Evolutionary conservation across 2,329 filamentous ascomycete genomes (phyloP).

Genomic region (Xylaria sp.): DNA sequence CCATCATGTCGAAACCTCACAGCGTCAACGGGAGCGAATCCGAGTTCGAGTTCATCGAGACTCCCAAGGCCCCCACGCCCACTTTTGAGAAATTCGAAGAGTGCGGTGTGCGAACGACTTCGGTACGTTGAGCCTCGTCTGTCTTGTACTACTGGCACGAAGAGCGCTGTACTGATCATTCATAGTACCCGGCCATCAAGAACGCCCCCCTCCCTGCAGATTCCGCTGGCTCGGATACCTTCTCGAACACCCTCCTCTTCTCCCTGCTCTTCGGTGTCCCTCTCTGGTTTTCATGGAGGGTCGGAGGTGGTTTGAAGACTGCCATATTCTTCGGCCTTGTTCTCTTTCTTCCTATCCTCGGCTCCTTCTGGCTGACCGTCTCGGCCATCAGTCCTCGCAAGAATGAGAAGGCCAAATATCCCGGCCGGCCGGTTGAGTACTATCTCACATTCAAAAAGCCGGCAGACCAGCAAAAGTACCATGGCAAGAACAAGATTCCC

Average conservation of each 20-base stretch:
- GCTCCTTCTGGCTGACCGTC: constrained; percentile 81
- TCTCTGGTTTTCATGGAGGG: constrained; percentile 81
- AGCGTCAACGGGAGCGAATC: constrained; percentile 61
- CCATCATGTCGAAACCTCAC: constrained; percentile 60
- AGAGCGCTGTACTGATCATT: constrained; percentile 24
- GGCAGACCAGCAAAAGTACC: constrained; percentile 72
- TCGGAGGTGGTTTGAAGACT: constrained; percentile 87
- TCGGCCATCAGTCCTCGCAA: constrained; percentile 86
- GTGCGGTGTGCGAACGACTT: constrained; percentile 66
- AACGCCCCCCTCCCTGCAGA: constrained; percentile 95
- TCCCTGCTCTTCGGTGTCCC: constrained; percentile 76
- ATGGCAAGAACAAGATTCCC: constrained; percentile 81
- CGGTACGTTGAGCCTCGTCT: constrained; percentile 53
- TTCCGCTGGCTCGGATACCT: constrained; percentile 81
- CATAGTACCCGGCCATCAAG: constrained; percentile 85
- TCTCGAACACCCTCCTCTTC: constrained; percentile 84
- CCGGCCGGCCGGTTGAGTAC: constrained; percentile 87
- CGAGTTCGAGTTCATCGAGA: constrained; percentile 73
- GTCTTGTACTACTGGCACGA: neutral
- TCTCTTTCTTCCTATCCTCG: constrained; percentile 80
- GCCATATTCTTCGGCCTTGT: constrained; percentile 86
- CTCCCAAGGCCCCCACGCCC: constrained; percentile 61
- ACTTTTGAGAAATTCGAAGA: constrained; percentile 63
- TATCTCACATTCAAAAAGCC: constrained; percentile 85
- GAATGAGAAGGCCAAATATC: constrained; percentile 90